phyloP scores from a whole-genome alignment of 352 stramenopile species.

The Hyaloperonospora brassicae region DNA sequence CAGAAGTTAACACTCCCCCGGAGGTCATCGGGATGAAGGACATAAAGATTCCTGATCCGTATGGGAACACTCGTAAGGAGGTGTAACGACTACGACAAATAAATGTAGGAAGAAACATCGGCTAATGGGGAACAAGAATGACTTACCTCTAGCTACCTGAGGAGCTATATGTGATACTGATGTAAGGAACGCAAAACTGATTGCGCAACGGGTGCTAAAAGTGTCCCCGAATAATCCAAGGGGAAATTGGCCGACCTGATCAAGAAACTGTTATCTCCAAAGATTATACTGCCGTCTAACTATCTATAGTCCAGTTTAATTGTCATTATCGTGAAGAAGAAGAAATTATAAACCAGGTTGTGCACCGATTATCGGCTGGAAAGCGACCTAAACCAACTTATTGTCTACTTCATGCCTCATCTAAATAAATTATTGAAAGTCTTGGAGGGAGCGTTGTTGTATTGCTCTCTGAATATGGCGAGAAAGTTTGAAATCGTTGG shows the following conservation, averaged over 20 bases:
- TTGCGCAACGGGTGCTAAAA: background rate
- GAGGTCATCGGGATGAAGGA: background rate
- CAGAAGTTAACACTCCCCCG: background rate
- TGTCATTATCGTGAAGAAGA: background rate
- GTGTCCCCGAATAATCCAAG: background rate
- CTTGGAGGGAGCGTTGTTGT: too few species aligned
- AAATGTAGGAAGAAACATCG: background rate
- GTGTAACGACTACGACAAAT: background rate
- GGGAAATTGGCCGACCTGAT: background rate
- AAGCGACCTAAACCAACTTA: background rate
- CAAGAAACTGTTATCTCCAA: background rate
- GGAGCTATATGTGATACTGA: background rate
- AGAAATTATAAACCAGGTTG: background rate
- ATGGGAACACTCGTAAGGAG: background rate
- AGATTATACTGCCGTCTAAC: background rate
- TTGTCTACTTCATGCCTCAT: background rate
- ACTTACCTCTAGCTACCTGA: background rate
- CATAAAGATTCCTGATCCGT: background rate
- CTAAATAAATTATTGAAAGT: background rate
- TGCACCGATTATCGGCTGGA: slow-evolving; percentile 1
- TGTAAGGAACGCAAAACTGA: background rate
- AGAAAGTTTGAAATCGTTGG: background rate
- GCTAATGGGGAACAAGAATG: background rate
- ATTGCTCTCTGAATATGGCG: too few species aligned
- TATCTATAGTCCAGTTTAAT: background rate